Percentiles rank a stretch among this genome's conserved stretches.
These are phyloP conservation scores for Alternaria dauci DNA, from an alignment of 2,329 filamentous ascomycete genomes.

Conservation along the genomic window DNA sequence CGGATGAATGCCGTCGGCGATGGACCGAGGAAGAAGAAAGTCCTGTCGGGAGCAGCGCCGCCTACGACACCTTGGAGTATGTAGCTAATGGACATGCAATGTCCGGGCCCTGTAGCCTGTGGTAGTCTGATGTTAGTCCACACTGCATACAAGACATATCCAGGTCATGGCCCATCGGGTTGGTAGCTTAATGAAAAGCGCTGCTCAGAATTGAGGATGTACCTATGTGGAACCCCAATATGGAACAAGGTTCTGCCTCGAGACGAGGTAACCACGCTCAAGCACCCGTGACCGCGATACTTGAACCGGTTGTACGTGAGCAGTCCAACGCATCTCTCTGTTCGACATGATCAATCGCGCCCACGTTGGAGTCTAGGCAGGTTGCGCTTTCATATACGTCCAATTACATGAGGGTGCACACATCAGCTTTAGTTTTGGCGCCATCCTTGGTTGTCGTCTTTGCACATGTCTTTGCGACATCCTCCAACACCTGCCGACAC, in stretches of 20 bases:
- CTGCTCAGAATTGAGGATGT: neutral
- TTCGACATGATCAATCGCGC: neutral
- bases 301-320: too few species aligned
- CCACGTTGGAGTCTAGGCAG: neutral
- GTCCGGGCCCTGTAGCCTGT: neutral
- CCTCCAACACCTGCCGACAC: conserved; percentile 67
- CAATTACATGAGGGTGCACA: conserved; percentile 20
- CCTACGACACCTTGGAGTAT: neutral
- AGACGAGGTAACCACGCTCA: neutral
- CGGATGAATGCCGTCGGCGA: neutral
- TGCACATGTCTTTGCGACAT: conserved; percentile 66
- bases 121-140: neutral
- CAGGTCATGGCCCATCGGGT: too few species aligned
- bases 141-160: neutral
- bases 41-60: conserved; percentile 6
- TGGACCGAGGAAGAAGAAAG: neutral
- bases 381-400: neutral
- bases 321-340: neutral
- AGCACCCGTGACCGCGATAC: neutral
- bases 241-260: neutral
- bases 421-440: conserved; percentile 55
- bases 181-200: neutral
- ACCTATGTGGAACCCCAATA: neutral
- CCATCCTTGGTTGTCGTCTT: conserved; percentile 65
- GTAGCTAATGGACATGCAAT: neutral